These are phyloP conservation scores for Trypanosoma lewisi DNA, from an alignment of 208 protist genomes.

Conservation along the genomic window DNA sequence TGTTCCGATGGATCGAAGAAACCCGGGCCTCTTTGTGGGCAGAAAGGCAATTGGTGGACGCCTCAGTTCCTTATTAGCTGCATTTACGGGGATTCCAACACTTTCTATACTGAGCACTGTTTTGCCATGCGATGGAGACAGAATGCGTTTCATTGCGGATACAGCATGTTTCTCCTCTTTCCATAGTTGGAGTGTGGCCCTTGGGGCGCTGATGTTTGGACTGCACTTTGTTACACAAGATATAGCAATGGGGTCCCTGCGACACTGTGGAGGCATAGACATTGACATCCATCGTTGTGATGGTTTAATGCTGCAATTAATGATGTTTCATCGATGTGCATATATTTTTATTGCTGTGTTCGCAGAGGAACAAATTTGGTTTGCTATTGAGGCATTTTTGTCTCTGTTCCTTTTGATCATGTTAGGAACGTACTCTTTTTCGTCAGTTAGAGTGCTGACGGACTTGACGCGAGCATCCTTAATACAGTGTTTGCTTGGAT, in stretches of 20 bases:
- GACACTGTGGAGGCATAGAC: background rate
- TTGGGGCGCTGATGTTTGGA: conserved; percentile 2
- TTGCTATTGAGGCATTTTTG: background rate
- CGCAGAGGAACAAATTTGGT: conserved; percentile 6
- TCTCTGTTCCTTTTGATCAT: conserved; percentile 6
- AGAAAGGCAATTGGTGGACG: background rate
- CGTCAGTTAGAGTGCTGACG: conserved; percentile 5
- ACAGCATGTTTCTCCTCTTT: conserved; percentile 2
- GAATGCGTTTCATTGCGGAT: conserved; percentile 9
- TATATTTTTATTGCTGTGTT: conserved; percentile 15
- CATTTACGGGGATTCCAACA: conserved; percentile 14
- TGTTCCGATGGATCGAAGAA: conserved; percentile 7
- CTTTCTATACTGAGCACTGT: conserved; percentile 3
- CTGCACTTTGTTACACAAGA: conserved; percentile 14
- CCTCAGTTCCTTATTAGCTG: background rate
- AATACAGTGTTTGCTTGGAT: conserved; percentile 14
- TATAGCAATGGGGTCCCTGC: conserved; percentile 3
- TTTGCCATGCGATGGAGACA: conserved; percentile 21
- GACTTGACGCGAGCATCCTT: conserved; percentile 10
- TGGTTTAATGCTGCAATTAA: conserved; percentile 20
- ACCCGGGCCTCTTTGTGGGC: conserved; percentile 12
- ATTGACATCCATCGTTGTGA: conserved; percentile 9
- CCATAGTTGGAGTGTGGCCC: conserved; percentile 10
- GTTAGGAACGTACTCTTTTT: background rate
- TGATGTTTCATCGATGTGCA: conserved; percentile 20